These are phyloP conservation scores for Fomitopsis serialis DNA, from an alignment of 768 basidiomycete genomes.

Conservation along the genomic window DNA sequence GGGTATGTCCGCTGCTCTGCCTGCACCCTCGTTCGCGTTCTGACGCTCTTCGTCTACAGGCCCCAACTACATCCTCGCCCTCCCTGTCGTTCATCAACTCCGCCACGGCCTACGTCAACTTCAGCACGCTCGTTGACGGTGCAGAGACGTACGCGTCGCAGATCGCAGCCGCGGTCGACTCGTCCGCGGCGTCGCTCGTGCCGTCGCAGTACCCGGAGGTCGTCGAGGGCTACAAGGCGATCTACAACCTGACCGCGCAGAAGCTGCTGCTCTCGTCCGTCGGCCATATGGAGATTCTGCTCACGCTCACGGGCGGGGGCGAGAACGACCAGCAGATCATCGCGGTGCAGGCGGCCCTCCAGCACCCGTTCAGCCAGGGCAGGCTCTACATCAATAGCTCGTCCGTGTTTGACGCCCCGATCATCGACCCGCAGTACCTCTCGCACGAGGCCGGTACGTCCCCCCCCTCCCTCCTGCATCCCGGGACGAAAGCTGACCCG, in stretches of 20 bases:
- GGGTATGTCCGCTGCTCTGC: constrained; percentile 10
- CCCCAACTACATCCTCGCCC: constrained; percentile 16
- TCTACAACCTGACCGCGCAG: constrained; percentile 41
- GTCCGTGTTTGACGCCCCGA: constrained; percentile 52
- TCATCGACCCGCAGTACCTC: constrained; percentile 66
- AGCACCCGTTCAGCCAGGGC: constrained; percentile 62
- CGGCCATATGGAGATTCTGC: constrained; percentile 54
- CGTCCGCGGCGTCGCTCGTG: constrained; percentile 33
- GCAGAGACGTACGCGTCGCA: constrained; percentile 26
- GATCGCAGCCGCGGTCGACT: constrained; percentile 26
- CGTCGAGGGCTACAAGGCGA: constrained; percentile 48
- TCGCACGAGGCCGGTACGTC: constrained; percentile 44
- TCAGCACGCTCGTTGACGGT: constrained; percentile 37
- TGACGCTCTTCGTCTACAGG: background rate
- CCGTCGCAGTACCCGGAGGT: constrained; percentile 40
- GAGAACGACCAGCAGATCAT: constrained; percentile 36
- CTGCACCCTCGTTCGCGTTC: background rate
- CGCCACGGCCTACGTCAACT: constrained; percentile 56
- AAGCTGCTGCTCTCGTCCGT: constrained; percentile 34
- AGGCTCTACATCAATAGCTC: constrained; percentile 54
- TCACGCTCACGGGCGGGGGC: constrained; percentile 33
- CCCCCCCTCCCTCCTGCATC: background rate
- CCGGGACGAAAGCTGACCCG: background rate
- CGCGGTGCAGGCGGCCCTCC: constrained; percentile 59
- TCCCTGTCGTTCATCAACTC: constrained; percentile 59